Base-by-base conservation (phyloP, 106 monocot species). In the Allium cepa region DNA sequence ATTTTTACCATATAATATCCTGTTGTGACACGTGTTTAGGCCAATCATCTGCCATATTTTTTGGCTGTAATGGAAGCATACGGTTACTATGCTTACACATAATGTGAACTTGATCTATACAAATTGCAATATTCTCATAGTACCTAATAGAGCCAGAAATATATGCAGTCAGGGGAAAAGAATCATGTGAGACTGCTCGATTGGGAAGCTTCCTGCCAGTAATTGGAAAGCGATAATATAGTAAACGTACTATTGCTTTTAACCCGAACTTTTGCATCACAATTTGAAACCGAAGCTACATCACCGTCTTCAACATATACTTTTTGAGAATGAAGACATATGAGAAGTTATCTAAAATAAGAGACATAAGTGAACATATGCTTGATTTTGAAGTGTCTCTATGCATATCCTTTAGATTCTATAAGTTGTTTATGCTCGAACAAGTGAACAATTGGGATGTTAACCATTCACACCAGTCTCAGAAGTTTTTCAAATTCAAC, bases 221-320 rank as follows among this genome's bases (percentile, higher is more conserved):
- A 26, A 64, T 79, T 72, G 18, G 84, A 74, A 10, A 97, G 79
- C 55, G 77, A 79, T 56, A 81, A 61, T 17, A 81, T 48, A 27
- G 92, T 88, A 67, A 86, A 82, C 27, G 92, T 80, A 62, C 55
- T 92, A 72, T 97, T 88, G 81, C 92, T 88, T 72, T 92, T 89
- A 12, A 92, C 69, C 68, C 97, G 92, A 62, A 97, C 92, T 79
- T 97, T 97, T 56, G 82, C 91, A 82, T 91, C 86, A 75, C 79
- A 89, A 73, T 75, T 82, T 70, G 79, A 48, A 61, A 73, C 82
- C 46, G 86, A 84, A 72, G 82, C 80, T 70, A 97, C 58, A 57
- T 82, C 80, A 8, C 97, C 97, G 76, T 97, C 97, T 89, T 97
- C 92, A 27, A 92, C 86, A 84, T 80, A 97, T 15, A 92, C n/a